Base-by-base conservation (phyloP, 2,329 filamentous ascomycete genomes). In the Spiromastix sp. region DNA sequence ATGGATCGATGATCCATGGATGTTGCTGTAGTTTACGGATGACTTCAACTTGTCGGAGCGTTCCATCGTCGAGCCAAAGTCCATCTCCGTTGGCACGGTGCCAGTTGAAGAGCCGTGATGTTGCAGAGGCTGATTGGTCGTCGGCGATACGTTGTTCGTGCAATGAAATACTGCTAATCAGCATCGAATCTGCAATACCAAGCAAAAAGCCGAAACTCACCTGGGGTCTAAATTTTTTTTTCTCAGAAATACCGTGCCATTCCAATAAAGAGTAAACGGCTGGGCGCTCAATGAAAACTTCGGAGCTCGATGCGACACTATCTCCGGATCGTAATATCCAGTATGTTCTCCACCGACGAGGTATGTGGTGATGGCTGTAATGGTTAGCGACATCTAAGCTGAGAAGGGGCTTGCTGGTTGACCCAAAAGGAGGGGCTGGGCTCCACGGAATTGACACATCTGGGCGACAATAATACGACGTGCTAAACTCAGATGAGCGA, bases 91-190 rank as follows among this genome's bases (percentile, higher is more conserved):
- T 39, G 16, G 20, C 15, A 40, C 43, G 36, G 31, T 51, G 47
- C 48, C 48, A 51, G 34, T 48, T 50, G 31, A 48, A 46, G 19
- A 51, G 29, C 8, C 47, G 36, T 3, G 45, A 47, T 22, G 45
- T 48, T 29, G 45, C 45, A 15, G 6, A 20, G 17, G 15, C 4
- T 12, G 45, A 49, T 16, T 42, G 43, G 15, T 41, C 38, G 15
- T 45, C 45, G 6, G 45, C 45, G 10, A 15, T 19, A 17, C 34
- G 26, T n/a, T 33, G 33, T 29, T 46, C 31, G n/a, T n/a, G n/a
- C n/a, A n/a, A n/a, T n/a, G n/a, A n/a, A n/a, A n/a, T n/a, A n/a
- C n/a, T n/a, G 2, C n/a, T n/a, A n/a, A n/a, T n/a, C n/a, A n/a
- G n/a, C n/a, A n/a, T n/a, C n/a, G n/a, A n/a, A n/a, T n/a, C n/a